phyloP scores from a whole-genome alignment of 2,329 filamentous ascomycete species.

The Lizonia empirigonia region DNA sequence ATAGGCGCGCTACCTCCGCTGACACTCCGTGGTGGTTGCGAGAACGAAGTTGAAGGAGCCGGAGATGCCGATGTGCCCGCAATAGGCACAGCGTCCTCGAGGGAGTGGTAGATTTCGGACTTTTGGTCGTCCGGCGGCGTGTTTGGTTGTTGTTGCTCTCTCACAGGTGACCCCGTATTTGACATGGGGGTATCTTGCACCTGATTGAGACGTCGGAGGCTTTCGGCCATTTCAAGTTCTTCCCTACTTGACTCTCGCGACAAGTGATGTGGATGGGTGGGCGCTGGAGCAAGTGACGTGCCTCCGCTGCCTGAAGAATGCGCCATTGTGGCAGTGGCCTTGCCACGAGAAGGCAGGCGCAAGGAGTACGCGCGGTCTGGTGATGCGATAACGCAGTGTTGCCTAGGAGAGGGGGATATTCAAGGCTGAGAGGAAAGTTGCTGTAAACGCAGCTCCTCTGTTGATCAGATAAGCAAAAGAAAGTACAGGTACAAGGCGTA shows the following conservation, averaged over 20 bases:
- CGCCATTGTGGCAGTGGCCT: constrained; percentile 32
- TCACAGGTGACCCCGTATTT: constrained; percentile 24
- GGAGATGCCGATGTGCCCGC: constrained; percentile 31
- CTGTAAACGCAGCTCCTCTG: not conserved
- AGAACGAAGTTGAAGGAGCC: constrained; percentile 27
- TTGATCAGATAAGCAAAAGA: constrained; percentile 20
- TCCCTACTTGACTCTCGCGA: constrained; percentile 54
- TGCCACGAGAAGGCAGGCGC: constrained; percentile 16
- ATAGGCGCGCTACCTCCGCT: constrained; percentile 47
- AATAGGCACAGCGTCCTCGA: constrained; percentile 47
- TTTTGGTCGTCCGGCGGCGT: constrained; percentile 28
- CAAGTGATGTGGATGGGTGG: constrained; percentile 46
- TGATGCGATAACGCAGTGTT: constrained; percentile 29
- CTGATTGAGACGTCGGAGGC: constrained; percentile 53
- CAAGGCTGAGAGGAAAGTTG: constrained; percentile 4
- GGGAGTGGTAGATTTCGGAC: constrained; percentile 48
- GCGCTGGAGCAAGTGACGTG: constrained; percentile 46
- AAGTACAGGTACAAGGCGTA: constrained; percentile 18
- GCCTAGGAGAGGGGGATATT: constrained; percentile 9
- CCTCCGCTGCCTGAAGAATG: constrained; percentile 40
- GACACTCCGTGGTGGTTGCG: constrained; percentile 23
- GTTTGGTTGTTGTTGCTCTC: constrained; percentile 24
- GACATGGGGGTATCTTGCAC: constrained; percentile 45
- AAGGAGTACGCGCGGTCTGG: constrained; percentile 6
- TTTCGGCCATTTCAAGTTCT: constrained; percentile 57